Base-by-base conservation (phyloP, 225 moss, liverwort and hornwort genomes). In the Bryum argenteum region DNA sequence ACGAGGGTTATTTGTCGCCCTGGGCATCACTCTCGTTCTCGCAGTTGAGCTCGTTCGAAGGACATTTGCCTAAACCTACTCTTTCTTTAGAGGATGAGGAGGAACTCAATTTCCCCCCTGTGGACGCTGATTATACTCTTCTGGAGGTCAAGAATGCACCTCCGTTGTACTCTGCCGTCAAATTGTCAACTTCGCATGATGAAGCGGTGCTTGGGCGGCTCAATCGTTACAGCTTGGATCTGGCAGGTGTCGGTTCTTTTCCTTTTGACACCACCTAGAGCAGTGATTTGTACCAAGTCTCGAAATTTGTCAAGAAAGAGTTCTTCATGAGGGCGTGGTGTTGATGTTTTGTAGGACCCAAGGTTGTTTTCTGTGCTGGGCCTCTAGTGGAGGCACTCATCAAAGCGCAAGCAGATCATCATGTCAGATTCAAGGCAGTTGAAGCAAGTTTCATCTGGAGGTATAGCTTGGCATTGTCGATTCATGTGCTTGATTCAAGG, bases 391-490 rank as follows among this genome's bases (percentile, higher is more conserved):
- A 92, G 67, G 71, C 85, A 48, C 75, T 98, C 28, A 62, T 98
- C 15, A 85, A 85, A 69, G 92, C 88, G 53, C 91, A 91, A 67
- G 94, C 92, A 14, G 92, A 89, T 56, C 86, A 94, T 73, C 92
- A 98, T 76, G 85, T 98, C 4, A 84, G 94, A 79, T 98, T 98
- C 71, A 98, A 91, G 82, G 94, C 89, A 28, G 86, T 94, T 11
- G 97, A 98, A 45, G 90, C 89, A 58, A 94, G 89, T 72, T 98
- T 86, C 78, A 81, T 98, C 70, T 98, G 97, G 97, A 88, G 87
- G 87, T 87, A 77, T 19, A 52, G 26, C 33, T 39, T 64, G 5
- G 19, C 67, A 66, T 61, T 47, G 26, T 24, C 11, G 38, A 54
- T 44, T 61, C 71, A 47, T 76, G 48, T 61, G 11, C 41, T 63